Percentiles rank a stretch among this genome's conserved stretches.
These are phyloP conservation scores for Suillus bovinus DNA, from an alignment of 768 basidiomycete genomes.

Conservation along the genomic window DNA sequence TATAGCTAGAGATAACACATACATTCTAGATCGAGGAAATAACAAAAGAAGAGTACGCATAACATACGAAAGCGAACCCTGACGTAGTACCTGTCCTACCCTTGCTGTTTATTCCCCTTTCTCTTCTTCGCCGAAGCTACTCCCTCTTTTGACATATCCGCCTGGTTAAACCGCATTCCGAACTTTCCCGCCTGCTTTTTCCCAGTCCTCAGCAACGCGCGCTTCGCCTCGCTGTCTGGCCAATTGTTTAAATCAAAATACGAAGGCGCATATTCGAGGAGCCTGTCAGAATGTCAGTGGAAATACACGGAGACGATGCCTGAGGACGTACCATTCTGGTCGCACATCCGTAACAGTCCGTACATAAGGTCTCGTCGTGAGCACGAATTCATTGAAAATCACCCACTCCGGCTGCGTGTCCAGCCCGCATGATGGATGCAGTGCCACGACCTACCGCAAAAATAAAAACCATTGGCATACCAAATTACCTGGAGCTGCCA, in stretches of 20 bases:
- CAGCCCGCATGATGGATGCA: constrained; percentile 85
- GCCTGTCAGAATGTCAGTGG: constrained; percentile 35
- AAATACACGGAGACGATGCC: constrained; percentile 3
- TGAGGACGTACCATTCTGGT: constrained; percentile 74
- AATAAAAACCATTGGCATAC: neutral
- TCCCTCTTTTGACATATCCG: constrained; percentile 12
- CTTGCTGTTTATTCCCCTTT: constrained; percentile 1
- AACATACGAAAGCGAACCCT: neutral
- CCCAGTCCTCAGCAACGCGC: constrained; percentile 52
- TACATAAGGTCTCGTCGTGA: constrained; percentile 87
- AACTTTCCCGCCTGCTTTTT: constrained; percentile 55
- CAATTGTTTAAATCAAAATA: constrained; percentile 75
- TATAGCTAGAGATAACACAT: too few relatives aligned
- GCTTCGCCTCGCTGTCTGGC: constrained; percentile 71
- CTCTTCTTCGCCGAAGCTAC: constrained; percentile 19
- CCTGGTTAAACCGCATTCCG: neutral
- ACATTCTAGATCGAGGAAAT: neutral
- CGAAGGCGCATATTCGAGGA: constrained; percentile 57
- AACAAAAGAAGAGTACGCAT: neutral
- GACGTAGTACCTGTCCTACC: neutral
- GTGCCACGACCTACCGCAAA: constrained; percentile 17
- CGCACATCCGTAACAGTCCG: constrained; percentile 87
- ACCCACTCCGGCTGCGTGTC: constrained; percentile 92
- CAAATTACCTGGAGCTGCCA: neutral
- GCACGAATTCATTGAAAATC: constrained; percentile 90